Evolutionary conservation across 2,329 filamentous ascomycete species (phyloP).

Genomic region (Xylaria sp.): DNA sequence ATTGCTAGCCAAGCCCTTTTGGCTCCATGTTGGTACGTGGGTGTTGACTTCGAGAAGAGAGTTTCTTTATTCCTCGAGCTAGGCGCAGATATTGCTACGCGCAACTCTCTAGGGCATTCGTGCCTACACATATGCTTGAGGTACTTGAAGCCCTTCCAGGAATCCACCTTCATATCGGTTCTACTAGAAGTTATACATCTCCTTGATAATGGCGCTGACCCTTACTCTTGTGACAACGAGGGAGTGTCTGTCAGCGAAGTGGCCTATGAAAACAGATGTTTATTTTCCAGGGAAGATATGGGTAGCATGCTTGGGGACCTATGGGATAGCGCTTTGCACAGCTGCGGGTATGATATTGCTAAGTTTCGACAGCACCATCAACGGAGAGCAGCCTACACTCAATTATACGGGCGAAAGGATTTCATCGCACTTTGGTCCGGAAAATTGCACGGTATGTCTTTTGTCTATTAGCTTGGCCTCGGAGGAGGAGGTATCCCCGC

Average conservation of each 20-base stretch:
- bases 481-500: not conserved
- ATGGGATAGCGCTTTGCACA: not conserved
- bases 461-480: not conserved
- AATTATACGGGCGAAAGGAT: not conserved
- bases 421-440: not conserved
- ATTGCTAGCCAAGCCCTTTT: not conserved
- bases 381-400: not conserved
- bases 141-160: not conserved
- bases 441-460: not conserved
- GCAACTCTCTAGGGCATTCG: not conserved
- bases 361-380: not conserved
- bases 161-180: not conserved
- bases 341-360: not conserved
- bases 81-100: not conserved
- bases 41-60: not conserved
- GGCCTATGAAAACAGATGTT: not conserved
- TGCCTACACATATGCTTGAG: constrained; percentile 3
- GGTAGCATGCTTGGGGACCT: constrained; percentile 1
- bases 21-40: not conserved
- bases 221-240: not conserved
- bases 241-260: not conserved
- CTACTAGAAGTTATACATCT: not conserved
- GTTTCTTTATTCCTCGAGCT: not conserved
- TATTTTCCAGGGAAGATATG: fast-evolving
- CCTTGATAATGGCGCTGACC: not conserved